phyloP scores from a whole-genome alignment of 1,139 yeast species.

The Geotrichum siamense region DNA sequence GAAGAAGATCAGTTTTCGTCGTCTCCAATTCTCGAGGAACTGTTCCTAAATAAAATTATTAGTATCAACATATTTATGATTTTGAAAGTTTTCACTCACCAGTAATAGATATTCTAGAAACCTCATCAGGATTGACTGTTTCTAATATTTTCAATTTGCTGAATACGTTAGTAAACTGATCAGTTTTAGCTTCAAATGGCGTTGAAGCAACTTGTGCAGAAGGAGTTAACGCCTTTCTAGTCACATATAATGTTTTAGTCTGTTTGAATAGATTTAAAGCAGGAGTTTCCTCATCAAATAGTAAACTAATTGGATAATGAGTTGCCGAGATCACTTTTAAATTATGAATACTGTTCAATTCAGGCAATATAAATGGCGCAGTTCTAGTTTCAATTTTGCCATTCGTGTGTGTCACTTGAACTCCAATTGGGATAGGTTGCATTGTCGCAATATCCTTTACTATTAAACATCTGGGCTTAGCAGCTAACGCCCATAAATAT shows the following conservation, averaged over 20 bases:
- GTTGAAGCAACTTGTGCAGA: conserved; percentile 38
- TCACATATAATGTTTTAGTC: conserved; percentile 45
- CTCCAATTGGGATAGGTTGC: conserved; percentile 39
- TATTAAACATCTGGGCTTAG: conserved; percentile 72
- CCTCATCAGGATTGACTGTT: conserved; percentile 7
- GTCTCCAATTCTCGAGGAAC: conserved; percentile 26
- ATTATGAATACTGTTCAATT: conserved; percentile 42
- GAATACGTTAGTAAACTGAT: no score
- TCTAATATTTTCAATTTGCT: conserved; percentile 6
- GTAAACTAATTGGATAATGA: conserved; percentile 42
- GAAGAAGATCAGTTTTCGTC: conserved; percentile 31
- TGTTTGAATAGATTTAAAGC: conserved; percentile 36
- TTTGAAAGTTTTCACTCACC: conserved; percentile 1
- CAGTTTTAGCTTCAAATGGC: no score
- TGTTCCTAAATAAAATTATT: conserved; percentile 1
- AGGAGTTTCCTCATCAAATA: conserved; percentile 38
- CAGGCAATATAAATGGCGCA: conserved; percentile 69
- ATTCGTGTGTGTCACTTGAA: conserved; percentile 34
- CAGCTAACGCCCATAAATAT: conserved; percentile 86
- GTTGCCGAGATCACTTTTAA: conserved; percentile 42
- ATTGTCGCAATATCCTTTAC: conserved; percentile 60
- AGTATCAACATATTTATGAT: background rate
- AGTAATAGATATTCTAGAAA: conserved; percentile 6
- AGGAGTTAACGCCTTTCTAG: conserved; percentile 42
- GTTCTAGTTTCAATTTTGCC: conserved; percentile 33